A percentile compares a stretch with the other conserved stretches of the same genome.
These are phyloP conservation scores for Kwoniella sp. DNA, from an alignment of 768 basidiomycete species.

Conservation along the genomic window DNA sequence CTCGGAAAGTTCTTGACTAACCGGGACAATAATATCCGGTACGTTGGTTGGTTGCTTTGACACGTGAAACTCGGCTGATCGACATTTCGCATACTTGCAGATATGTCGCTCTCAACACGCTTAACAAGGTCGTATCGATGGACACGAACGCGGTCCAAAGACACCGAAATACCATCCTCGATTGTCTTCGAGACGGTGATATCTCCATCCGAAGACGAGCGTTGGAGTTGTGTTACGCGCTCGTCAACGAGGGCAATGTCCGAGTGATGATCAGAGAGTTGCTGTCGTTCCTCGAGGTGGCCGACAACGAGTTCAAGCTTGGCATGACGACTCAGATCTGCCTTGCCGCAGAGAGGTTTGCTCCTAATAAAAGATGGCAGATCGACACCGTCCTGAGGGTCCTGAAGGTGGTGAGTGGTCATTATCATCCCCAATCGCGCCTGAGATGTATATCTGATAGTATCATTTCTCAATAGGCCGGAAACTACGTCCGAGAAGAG, in stretches of 20 bases:
- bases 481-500: slow-evolving; percentile 96
- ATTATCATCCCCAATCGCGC: neutral
- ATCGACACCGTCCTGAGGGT: slow-evolving; percentile 95
- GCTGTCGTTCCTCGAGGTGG: slow-evolving; percentile 93
- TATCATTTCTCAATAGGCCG: slow-evolving; percentile 65
- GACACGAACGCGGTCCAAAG: slow-evolving; percentile 98
- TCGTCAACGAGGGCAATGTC: slow-evolving; percentile 93
- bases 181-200: slow-evolving; percentile 97
- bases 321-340: slow-evolving; percentile 97
- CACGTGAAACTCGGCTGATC: neutral
- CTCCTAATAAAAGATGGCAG: slow-evolving; percentile 98
- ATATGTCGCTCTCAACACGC: slow-evolving; percentile 95
- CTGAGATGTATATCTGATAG: neutral
- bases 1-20: slow-evolving; percentile 97
- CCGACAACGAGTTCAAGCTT: slow-evolving; percentile 98
- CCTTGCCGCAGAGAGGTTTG: slow-evolving; percentile 91
- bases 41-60: slow-evolving; percentile 32
- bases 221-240: slow-evolving; percentile 92
- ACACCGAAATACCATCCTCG: slow-evolving; percentile 97
- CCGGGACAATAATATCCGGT: slow-evolving; percentile 98
- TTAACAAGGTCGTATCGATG: slow-evolving; percentile 97
- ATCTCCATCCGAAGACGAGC: slow-evolving; percentile 97
- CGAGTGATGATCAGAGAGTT: slow-evolving; percentile 88
- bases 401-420: slow-evolving; percentile 73
- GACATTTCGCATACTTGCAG: slow-evolving; percentile 57